These are phyloP conservation scores for Cystoderma amianthinum DNA, from an alignment of 768 basidiomycete genomes.

Conservation along the genomic window DNA sequence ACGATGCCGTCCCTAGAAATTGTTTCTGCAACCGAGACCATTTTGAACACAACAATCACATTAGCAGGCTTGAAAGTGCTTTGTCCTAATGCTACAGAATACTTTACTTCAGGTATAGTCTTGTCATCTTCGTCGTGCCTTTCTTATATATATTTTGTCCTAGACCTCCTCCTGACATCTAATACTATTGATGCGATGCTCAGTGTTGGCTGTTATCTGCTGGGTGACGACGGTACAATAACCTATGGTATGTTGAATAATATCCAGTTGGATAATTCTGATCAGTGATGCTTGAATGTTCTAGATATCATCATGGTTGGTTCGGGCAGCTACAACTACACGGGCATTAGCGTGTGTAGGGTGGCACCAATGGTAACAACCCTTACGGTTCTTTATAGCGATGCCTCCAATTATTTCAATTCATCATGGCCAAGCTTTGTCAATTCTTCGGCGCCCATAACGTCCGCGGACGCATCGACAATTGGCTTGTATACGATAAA, in stretches of 20 bases:
- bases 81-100: constrained; percentile 5
- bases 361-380: constrained; percentile 9
- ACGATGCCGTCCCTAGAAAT: constrained; percentile 9
- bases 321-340: constrained; percentile 8
- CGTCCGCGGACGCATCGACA: constrained; percentile 9
- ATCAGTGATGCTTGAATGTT: not conserved
- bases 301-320: constrained; percentile 12
- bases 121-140: too few species aligned
- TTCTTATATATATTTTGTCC: not conserved
- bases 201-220: constrained; percentile 7
- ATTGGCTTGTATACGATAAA: constrained; percentile 11
- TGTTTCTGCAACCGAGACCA: constrained; percentile 1
- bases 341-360: constrained; percentile 10
- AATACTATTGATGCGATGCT: constrained; percentile 11
- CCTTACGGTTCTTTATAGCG: constrained; percentile 10
- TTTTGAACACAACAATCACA: constrained; percentile 9
- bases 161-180: constrained; percentile 9
- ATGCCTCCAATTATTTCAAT: constrained; percentile 8
- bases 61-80: constrained; percentile 9
- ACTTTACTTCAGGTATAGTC: constrained; percentile 5
- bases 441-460: constrained; percentile 8
- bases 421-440: constrained; percentile 12
- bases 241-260: constrained; percentile 8
- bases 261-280: not conserved
- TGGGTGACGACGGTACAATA: constrained; percentile 6